Percentiles rank a stretch among this genome's conserved stretches.
Evolutionary conservation across 176 grass and related monocot genomes (phyloP).

Genomic region (Eragrostis nindensis): DNA sequence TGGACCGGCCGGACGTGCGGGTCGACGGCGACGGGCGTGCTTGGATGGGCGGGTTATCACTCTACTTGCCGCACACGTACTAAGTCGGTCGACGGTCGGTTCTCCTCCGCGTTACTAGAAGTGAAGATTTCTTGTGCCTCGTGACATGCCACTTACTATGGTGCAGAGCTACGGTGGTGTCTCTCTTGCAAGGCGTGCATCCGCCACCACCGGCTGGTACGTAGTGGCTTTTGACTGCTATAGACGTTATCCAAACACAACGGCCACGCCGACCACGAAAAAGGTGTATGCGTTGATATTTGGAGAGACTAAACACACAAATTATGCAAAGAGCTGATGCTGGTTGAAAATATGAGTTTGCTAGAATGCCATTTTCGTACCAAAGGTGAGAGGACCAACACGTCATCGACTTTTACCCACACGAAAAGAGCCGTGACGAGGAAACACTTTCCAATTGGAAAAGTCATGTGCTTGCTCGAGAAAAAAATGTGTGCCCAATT

Average conservation of each 20-base stretch:
- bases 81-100: not conserved
- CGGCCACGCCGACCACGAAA: not conserved
- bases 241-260: not conserved
- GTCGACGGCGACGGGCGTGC: not conserved
- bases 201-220: not conserved
- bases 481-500: not conserved
- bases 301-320: too few relatives aligned
- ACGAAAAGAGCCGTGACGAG: not conserved
- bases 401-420: not conserved
- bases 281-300: too few relatives aligned
- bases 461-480: not conserved
- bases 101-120: not conserved
- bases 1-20: conserved; percentile 31
- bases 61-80: conserved; percentile 38
- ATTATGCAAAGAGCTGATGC: not conserved
- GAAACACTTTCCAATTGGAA: not conserved
- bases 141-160: conserved; percentile 22
- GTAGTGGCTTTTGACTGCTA: not conserved
- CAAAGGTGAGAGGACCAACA: too few relatives aligned
- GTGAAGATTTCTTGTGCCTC: not conserved
- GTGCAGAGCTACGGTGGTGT: not conserved
- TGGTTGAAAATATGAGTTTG: not conserved
- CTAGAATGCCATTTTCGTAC: too few relatives aligned
- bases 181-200: not conserved
- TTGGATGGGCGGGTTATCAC: too few relatives aligned